A percentile compares a stretch with the other conserved stretches of the same genome.
Evolutionary conservation across 345 rosid species (phyloP).

Genomic region (Diplotaxis tenuifolia): DNA sequence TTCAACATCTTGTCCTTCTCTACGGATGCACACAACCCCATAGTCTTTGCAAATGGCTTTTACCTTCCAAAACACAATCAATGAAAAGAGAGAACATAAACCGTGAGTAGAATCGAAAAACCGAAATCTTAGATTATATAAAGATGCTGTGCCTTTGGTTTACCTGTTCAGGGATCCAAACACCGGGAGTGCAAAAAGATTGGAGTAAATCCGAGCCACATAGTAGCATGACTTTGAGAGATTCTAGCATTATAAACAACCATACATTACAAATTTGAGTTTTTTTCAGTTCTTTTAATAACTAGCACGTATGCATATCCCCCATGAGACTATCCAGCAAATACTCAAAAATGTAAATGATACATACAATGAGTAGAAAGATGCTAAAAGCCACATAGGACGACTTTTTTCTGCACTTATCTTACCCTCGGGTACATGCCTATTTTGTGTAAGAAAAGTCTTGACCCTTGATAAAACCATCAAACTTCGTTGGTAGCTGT

Average conservation of each 20-base stretch:
- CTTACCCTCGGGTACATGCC: slow-evolving; percentile 48
- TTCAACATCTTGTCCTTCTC: slow-evolving; percentile 77
- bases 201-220: slow-evolving; percentile 92
- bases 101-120: slow-evolving; percentile 1
- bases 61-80: slow-evolving; percentile 42
- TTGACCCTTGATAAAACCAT: slow-evolving; percentile 62
- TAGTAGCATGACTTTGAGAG: slow-evolving; percentile 74
- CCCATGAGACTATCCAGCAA: background rate
- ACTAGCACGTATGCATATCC: background rate
- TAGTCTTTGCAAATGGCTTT: slow-evolving; percentile 61
- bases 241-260: slow-evolving; percentile 40
- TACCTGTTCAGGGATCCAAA: slow-evolving; percentile 92
- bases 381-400: background rate
- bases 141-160: background rate
- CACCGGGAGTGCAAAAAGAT: slow-evolving; percentile 71
- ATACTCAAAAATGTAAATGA: background rate
- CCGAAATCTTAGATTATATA: background rate
- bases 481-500: slow-evolving; percentile 61
- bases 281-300: slow-evolving; percentile 1
- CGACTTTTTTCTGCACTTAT: background rate
- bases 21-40: slow-evolving; percentile 81
- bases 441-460: slow-evolving; percentile 39
- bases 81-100: background rate
- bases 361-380: background rate
- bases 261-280: slow-evolving; percentile 1